Evolutionary conservation across 1,284 basidiomycete species (phyloP).

Genomic region (Moniliophthora roreri): DNA sequence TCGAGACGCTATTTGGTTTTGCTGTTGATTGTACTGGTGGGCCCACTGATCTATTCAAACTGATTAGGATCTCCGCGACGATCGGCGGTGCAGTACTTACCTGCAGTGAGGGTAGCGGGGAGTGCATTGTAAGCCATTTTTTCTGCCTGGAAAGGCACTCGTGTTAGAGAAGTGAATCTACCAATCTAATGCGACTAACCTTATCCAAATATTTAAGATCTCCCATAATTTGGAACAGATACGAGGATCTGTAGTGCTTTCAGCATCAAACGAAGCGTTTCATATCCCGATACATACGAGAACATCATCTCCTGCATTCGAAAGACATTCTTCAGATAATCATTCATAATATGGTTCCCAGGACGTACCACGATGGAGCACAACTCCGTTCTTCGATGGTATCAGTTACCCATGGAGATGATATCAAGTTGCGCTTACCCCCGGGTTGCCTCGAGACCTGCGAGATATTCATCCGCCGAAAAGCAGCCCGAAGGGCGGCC

Average conservation of each 20-base stretch:
- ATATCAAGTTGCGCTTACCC: slow-evolving; percentile 28
- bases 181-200: slow-evolving; percentile 23
- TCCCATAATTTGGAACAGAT: slow-evolving; percentile 42
- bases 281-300: slow-evolving; percentile 29
- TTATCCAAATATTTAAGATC: slow-evolving; percentile 40
- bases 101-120: slow-evolving; percentile 53
- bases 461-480: slow-evolving; percentile 44
- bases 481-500: slow-evolving; percentile 45
- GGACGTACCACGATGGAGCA: slow-evolving; percentile 41
- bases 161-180: neutral
- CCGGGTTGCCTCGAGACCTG: slow-evolving; percentile 37
- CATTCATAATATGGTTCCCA: neutral
- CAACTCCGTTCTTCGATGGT: slow-evolving; percentile 34
- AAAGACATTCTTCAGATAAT: too few relatives aligned
- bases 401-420: neutral
- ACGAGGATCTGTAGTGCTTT: slow-evolving; percentile 30
- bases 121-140: slow-evolving; percentile 59
- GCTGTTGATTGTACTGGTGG: slow-evolving; percentile 58
- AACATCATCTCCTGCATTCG: slow-evolving; percentile 41
- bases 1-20: slow-evolving; percentile 58
- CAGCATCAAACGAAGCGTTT: neutral
- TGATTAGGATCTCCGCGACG: too few relatives aligned
- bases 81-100: slow-evolving; percentile 21
- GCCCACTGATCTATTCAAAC: slow-evolving; percentile 52
- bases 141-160: slow-evolving; percentile 40